Base-by-base conservation (phyloP, 2,329 filamentous ascomycete species). In the Fusarium sp. region DNA sequence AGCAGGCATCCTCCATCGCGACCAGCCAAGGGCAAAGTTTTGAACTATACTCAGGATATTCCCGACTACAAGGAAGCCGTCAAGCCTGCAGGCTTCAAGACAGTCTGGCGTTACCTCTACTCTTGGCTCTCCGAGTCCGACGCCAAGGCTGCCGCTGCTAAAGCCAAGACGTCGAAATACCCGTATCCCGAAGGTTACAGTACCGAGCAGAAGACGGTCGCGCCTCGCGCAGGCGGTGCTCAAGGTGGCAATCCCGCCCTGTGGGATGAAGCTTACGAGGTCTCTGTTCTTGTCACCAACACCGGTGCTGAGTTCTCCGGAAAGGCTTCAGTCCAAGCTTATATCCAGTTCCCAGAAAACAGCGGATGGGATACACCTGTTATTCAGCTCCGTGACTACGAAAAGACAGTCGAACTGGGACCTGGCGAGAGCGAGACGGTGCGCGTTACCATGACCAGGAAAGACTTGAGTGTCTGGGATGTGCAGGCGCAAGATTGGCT, bases 391-490 rank as follows among this genome's bases (percentile, higher is more conserved):
- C 84, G 91, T 12, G 89, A 89, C 28, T 93, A 93, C 70, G 87
- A 89, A 61, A 92, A 93, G 78, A 78, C 91, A 3, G 51, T 59
- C 11, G 73, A 77, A 25, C 74, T 92, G 13, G 77, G 80, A 5
- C 79, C 82, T 0, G 86, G 85, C 0, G 79, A 86, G 70, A 81
- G 75, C 4, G 74, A 75, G 53, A 81, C 76, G 0, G 82, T 92
- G 0, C 79, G 80, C 19, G 80, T 92, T 67, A 76, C 78, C 1
- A 67, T 92, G 53, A 90, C 83, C 7, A 82, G 90, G 53, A 85
- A 88, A 68, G 90, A 92, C 71, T 53, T 92, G 52, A 91, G 89
- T 64, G 88, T 91, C 41, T 92, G 90, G 90, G 88, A 90, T 71
- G 83, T 86, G 0, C 74, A 78, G 6, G 72, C 77, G 36, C 89